phyloP scores from a whole-genome alignment of 129 eudicot genomes.

The Chrysanthemum lavandulifolium region DNA sequence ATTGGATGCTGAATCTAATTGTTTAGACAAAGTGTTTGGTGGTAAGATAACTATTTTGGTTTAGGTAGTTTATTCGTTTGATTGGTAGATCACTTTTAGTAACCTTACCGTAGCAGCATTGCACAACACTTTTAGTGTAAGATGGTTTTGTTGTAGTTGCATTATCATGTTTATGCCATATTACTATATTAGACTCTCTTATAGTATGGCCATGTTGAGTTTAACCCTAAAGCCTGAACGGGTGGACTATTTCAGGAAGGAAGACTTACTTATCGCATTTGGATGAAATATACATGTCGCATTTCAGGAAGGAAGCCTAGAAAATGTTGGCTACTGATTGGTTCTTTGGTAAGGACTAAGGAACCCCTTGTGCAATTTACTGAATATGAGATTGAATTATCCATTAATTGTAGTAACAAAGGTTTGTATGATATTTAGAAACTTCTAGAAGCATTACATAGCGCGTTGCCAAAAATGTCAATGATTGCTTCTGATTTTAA shows the following conservation, averaged over 20 bases:
- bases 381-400: not conserved
- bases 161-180: no score
- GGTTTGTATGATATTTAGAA: constrained; percentile 42
- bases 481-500: constrained; percentile 92
- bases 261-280: constrained; percentile 75
- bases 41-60: not conserved
- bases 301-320: no score
- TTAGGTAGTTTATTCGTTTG: not conserved
- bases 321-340: no score
- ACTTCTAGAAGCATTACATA: constrained; percentile 78
- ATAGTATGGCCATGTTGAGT: not conserved
- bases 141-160: constrained; percentile 7
- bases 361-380: no score
- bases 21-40: not conserved
- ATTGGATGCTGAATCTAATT: no score
- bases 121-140: not conserved
- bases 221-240: constrained; percentile 2
- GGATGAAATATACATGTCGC: constrained; percentile 56
- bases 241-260: constrained; percentile 53
- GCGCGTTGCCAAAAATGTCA: constrained; percentile 95
- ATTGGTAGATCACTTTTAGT: not conserved
- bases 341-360: no score
- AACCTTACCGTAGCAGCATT: not conserved
- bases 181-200: no score
- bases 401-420: constrained; percentile 17